Percentiles rank a stretch among this genome's conserved stretches.
Conservation (phyloP, 176 grass and related monocot species). For the Puya raimondii region DNA sequence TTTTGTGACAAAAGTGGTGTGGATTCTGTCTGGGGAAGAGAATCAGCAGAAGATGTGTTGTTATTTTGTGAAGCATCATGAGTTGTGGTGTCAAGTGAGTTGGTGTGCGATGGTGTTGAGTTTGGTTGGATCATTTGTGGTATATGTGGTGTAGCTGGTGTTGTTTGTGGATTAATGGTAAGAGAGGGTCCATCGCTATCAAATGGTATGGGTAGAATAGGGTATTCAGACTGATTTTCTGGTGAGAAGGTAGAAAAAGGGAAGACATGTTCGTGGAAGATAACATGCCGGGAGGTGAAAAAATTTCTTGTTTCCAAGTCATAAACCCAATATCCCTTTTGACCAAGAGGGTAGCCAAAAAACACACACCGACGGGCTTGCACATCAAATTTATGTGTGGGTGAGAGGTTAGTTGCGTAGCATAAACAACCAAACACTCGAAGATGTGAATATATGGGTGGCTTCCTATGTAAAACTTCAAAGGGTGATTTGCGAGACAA, state of each 20-base stretch:
- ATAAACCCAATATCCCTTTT: neutral
- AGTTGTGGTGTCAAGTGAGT: no score
- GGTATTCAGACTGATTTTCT: neutral
- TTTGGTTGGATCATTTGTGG: no score
- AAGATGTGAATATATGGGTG: neutral
- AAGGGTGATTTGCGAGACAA: neutral
- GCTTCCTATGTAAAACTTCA: neutral
- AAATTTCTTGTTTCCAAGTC: neutral
- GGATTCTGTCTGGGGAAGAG: no score
- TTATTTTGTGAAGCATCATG: no score
- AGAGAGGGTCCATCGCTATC: no score
- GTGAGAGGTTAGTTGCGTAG: neutral
- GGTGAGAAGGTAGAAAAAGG: neutral
- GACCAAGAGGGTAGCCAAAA: neutral
- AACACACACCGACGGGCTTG: neutral
- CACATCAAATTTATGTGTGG: neutral
- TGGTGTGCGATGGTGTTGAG: no score
- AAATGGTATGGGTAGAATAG: neutral
- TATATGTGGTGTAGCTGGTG: no score
- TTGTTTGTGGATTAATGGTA: no score
- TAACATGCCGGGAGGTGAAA: neutral
- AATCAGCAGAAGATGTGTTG: no score
- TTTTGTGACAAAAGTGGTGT: no score
- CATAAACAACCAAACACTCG: neutral
- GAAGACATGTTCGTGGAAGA: neutral